Evolutionary conservation across 106 monocot species (phyloP), one percentile per base, ranked within the genome.

Genomic region (Ottelia alismoides): DNA sequence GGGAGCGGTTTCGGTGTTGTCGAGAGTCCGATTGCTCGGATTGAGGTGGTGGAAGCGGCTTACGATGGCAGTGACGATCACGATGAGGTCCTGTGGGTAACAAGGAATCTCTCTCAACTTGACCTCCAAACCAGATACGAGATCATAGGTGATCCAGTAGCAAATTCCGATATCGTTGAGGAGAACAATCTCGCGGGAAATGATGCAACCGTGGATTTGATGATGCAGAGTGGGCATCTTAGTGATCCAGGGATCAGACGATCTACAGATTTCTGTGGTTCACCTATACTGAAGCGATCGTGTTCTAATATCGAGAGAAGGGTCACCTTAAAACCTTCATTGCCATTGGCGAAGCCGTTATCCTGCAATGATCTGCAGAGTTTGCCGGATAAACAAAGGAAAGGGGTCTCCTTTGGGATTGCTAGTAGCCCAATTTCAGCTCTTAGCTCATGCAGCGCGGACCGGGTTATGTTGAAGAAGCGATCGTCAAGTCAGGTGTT

Each of bases 251-350:
- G 84, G 20, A 63, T 73, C 22, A 65, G 27, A 1, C 53, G 22
- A 14, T 66, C 40, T 22, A 49, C 61, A 0, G 66, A 52, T 2
- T 67, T 72, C 21, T 64, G 53, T 52, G 70, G 66, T 2, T 85
- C 76, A 2, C 74, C 85, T 7, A 66, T 11, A 40, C 65, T 92
- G 51, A 69, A 77, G 53, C 75, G 92, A 12, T 92, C 92, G 0
- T 96, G 94, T 58, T 96, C 94, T 56, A 96, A 96, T 57, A 84
- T 96, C 18, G 94, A 96, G 66, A 83, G 71, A 4, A 87, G 72
- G 65, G 66, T 63, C 43, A 62, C 47, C 60, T 50, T 1, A 19
- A 55, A 14, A 25, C 44, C 30, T 26, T 18, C 60, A 1, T 0
- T 16, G 17, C 74, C 76, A 2, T 66, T 76, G 0, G 43, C 30